These are phyloP conservation scores for Styphnolobium japonicum DNA, from an alignment of 306 rosid genomes.

Conservation along the genomic window DNA sequence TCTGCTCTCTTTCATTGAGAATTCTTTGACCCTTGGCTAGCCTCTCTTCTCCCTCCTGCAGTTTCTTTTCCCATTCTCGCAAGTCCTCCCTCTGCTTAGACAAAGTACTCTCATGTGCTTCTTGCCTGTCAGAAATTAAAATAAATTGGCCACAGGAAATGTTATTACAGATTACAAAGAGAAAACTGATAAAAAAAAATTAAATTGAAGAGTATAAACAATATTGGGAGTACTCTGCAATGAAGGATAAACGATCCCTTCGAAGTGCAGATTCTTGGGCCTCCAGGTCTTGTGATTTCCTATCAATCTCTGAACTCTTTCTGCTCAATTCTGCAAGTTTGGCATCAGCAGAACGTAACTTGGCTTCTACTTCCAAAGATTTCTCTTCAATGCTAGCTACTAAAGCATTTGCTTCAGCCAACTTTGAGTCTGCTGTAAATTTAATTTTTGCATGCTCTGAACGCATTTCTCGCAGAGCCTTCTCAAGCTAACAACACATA, in stretches of 20 bases:
- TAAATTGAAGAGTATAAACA: not conserved
- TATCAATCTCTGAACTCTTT: slow-evolving; percentile 73
- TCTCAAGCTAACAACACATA: slow-evolving; percentile 70
- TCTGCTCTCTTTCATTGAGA: slow-evolving; percentile 92
- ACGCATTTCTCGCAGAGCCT: slow-evolving; percentile 84
- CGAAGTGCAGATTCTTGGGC: slow-evolving; percentile 67
- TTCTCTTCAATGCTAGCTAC: slow-evolving; percentile 82
- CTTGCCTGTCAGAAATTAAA: slow-evolving; percentile 57
- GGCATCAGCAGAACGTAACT: slow-evolving; percentile 82
- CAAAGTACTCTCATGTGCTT: slow-evolving; percentile 58
- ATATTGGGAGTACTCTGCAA: slow-evolving; percentile 58
- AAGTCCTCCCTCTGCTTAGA: slow-evolving; percentile 85
- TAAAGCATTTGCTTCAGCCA: slow-evolving; percentile 90
- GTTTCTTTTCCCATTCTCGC: slow-evolving; percentile 89
- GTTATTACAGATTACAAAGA: not conserved
- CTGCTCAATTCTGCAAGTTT: slow-evolving; percentile 86
- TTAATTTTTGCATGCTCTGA: slow-evolving; percentile 83
- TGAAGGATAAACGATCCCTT: slow-evolving; percentile 72
- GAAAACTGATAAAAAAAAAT: not conserved
- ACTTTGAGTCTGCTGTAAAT: slow-evolving; percentile 82
- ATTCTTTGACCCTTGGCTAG: slow-evolving; percentile 76
- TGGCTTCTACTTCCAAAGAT: slow-evolving; percentile 87
- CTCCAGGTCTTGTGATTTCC: slow-evolving; percentile 76
- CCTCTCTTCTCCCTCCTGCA: slow-evolving; percentile 94
- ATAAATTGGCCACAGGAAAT: slow-evolving; percentile 5